Evolutionary conservation across 208 protist genomes (phyloP).

Genomic region (Herpetomonas samuelpessoai): DNA sequence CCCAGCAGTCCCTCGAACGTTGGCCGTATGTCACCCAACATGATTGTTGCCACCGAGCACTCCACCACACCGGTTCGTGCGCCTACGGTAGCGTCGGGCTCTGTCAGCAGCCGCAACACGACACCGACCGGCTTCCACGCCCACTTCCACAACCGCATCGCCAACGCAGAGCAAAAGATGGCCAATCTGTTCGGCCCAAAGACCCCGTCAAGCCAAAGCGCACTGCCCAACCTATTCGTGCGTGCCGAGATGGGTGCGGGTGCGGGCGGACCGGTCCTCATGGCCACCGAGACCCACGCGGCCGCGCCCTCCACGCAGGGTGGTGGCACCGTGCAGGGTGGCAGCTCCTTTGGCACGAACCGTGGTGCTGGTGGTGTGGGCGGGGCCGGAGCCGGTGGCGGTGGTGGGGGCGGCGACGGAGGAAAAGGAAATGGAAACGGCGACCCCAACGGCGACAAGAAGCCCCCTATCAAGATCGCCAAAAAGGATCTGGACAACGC

Average conservation of each 20-base stretch:
- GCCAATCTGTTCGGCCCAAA: neutral
- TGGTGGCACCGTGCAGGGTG: too few relatives aligned
- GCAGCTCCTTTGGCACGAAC: neutral
- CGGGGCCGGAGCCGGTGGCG: neutral
- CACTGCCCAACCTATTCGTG: neutral
- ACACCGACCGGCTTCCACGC: slow-evolving; percentile 3
- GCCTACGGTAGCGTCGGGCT: neutral
- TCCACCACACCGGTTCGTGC: neutral
- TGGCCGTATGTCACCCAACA: neutral
- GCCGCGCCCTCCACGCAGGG: too few relatives aligned
- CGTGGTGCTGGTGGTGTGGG: neutral
- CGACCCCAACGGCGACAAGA: slow-evolving; percentile 20
- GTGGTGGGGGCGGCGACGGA: slow-evolving; percentile 16
- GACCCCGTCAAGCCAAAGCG: neutral
- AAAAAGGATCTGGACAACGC: slow-evolving; percentile 12
- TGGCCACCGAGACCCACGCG: neutral
- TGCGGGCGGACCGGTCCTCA: neutral
- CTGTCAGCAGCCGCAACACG: slow-evolving; percentile 11
- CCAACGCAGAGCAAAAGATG: slow-evolving; percentile 16
- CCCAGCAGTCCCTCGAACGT: neutral
- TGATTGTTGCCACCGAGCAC: neutral
- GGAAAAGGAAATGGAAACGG: slow-evolving; percentile 30
- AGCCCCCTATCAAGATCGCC: neutral
- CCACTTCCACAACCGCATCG: neutral
- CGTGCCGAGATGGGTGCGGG: too few relatives aligned